Evolutionary conservation across 331 rosid genomes (phyloP), one percentile per base, ranked within the genome.

Genomic region (Quercus tomentella): DNA sequence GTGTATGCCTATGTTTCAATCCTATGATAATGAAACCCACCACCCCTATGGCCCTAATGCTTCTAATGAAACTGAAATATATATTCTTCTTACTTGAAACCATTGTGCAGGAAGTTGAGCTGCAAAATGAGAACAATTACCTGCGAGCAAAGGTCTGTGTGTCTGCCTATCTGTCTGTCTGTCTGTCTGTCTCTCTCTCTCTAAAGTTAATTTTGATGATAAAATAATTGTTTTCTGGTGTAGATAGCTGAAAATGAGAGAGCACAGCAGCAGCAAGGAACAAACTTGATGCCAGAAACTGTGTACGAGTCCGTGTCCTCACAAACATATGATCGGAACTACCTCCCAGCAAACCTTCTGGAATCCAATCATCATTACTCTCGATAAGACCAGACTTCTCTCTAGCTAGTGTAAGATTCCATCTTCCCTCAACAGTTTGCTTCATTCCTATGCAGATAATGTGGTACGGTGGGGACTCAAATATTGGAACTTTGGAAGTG

Each of bases 211-310:
- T 21, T 51, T 6, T 49, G 55, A 14, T 49, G 55, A 49, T 14
- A 49, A 14, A 49, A 14, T 23, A 57, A 21, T 76, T 60, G 31
- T 65, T 37, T 18, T 22, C 7, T 17, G 55, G 55, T 80, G 73
- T 84, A 92, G 98, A 94, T 92, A 79, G 91, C 92, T 25, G 98
- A 94, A 84, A 87, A 80, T 70, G 98, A 91, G 79, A 90, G 97
- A 84, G 84, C 86, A 63, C 81, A 84, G 21, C 88, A 90, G 26
- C 90, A 88, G 77, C 92, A 92, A 67, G 69, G 87, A 30, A 86
- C 89, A 30, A 86, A 83, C 66, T 18, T 89, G 87, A 91, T 92
- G 88, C 77, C 82, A 7, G 94, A 83, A 76, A 79, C 77, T 14
- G 79, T 86, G 56, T 86, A 85, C 4, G 92, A 86, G 67, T 52